phyloP scores from a whole-genome alignment of 768 basidiomycete species.

The Boletus edulis region DNA sequence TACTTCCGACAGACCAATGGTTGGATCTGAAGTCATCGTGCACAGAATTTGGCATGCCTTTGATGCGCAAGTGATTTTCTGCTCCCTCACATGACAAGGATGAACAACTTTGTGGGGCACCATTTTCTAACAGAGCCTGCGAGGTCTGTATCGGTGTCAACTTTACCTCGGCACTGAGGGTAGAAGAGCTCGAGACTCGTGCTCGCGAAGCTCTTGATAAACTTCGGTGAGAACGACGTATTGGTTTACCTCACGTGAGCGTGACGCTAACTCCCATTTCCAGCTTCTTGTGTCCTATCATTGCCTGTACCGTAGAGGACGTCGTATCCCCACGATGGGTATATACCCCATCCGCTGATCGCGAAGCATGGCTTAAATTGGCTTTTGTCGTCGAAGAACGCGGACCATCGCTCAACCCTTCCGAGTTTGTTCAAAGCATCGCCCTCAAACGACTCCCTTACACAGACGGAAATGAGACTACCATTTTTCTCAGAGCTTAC shows the following conservation, averaged over 20 bases:
- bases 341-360: slow-evolving; percentile 22
- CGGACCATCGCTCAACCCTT: slow-evolving; percentile 13
- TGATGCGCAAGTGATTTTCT: slow-evolving; percentile 9
- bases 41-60: slow-evolving; percentile 8
- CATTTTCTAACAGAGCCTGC: slow-evolving; percentile 5
- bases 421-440: slow-evolving; percentile 16
- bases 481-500: slow-evolving; percentile 6
- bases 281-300: slow-evolving; percentile 21
- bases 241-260: too few species aligned
- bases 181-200: slow-evolving; percentile 6
- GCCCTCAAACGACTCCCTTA: slow-evolving; percentile 21
- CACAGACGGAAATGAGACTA: not conserved
- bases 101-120: not conserved
- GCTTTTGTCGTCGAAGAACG: slow-evolving; percentile 15
- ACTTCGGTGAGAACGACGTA: slow-evolving; percentile 11
- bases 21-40: slow-evolving; percentile 15
- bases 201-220: slow-evolving; percentile 15
- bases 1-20: slow-evolving; percentile 2
- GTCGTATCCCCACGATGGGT: slow-evolving; percentile 15
- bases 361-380: slow-evolving; percentile 22
- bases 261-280: too few species aligned
- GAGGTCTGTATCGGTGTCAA: slow-evolving; percentile 19
- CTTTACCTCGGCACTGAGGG: slow-evolving; percentile 7
- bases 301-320: slow-evolving; percentile 14
- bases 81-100: not conserved